Evolutionary conservation across 805 yeast species (phyloP), one percentile per base, ranked within the genome.

Genomic region (Candida saitoana): DNA sequence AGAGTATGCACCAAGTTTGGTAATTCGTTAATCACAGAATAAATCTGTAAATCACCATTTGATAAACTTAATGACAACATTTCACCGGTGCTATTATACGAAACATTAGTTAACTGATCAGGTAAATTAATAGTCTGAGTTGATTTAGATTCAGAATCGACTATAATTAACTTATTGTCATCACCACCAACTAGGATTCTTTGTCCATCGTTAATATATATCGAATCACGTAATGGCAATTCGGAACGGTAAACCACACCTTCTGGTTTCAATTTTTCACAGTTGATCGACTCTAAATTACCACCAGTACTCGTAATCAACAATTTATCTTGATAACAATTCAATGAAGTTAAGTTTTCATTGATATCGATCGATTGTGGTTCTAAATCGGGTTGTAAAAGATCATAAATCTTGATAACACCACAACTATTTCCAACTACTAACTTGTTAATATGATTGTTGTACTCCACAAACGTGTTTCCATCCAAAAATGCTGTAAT

Each of bases 151-250:
- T 52, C 29, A 71, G 49, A 18, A 39, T 75, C 78, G 1, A 80
- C 56, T 3, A 83, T 54, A 2, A 68, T 64, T 33, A 84, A 59
- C 42, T 79, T 79, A 34, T 75, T 73, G 47, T 79, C 84, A 48
- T 83, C 86, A 31, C 91, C 90, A 18, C 83, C 89, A 45, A 79
- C 72, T 1, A 80, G 66, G 1, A 73, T 65, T 55, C 77, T 65
- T 27, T 75, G 72, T 0, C 84, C 88, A 39, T 75, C 77, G 49
- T 84, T 85, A 17, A 82, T 76, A 51, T 79, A 74, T 11, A 63
- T 64, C 5, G 77, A 71, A 48, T 76, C 82, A 47, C 85, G 62
- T 17, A 80, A 52, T 0, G 79, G 71, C 22, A 70, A 53, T 29
- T 69, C 67, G 1, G 77, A 60, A 36, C 80, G 59, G 36, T 63